Conservation (phyloP, 352 stramenopile species). For the Globisporangium paddicum region DNA sequence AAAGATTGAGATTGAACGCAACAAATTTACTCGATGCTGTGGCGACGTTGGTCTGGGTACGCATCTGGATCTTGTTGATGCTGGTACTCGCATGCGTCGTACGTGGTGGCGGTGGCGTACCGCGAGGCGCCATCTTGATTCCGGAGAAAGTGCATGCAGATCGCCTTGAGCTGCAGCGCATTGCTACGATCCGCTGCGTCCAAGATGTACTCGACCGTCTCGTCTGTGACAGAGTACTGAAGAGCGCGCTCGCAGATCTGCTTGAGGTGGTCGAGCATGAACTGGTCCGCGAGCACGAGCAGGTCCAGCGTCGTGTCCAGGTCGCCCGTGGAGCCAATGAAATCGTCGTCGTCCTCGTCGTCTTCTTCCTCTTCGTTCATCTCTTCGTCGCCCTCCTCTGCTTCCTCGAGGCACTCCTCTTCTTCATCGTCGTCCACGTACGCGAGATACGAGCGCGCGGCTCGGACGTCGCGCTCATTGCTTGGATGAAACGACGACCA, state of each 20-base stretch:
- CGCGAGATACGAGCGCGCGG: slow-evolving; percentile 2
- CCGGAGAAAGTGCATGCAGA: slow-evolving; percentile 91
- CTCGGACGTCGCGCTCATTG: slow-evolving; percentile 9
- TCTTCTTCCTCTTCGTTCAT: slow-evolving; percentile 5
- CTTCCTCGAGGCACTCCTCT: neutral
- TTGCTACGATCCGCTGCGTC: slow-evolving; percentile 90
- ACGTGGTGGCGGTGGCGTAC: no score
- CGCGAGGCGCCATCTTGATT: slow-evolving; percentile 44
- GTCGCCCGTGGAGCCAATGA: slow-evolving; percentile 28
- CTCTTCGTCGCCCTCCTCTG: neutral
- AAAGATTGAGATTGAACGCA: neutral
- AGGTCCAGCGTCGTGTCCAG: slow-evolving; percentile 84
- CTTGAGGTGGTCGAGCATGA: slow-evolving; percentile 97
- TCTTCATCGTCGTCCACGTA: slow-evolving; percentile 17
- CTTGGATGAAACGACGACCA: slow-evolving; percentile 16
- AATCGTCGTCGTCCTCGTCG: slow-evolving; percentile 1
- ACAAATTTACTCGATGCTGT: slow-evolving; percentile 11
- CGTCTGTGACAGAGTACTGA: slow-evolving; percentile 70
- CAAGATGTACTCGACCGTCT: slow-evolving; percentile 87
- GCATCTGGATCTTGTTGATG: slow-evolving; percentile 6
- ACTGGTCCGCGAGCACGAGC: slow-evolving; percentile 92
- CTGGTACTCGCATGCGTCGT: slow-evolving; percentile 8
- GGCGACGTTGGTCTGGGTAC: slow-evolving; percentile 9
- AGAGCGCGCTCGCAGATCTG: slow-evolving; percentile 91
- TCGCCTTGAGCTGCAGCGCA: slow-evolving; percentile 84